Evolutionary conservation across 2,329 filamentous ascomycete species (phyloP), one percentile per base, ranked within the genome.

Genomic region (Gremmenia infestans): DNA sequence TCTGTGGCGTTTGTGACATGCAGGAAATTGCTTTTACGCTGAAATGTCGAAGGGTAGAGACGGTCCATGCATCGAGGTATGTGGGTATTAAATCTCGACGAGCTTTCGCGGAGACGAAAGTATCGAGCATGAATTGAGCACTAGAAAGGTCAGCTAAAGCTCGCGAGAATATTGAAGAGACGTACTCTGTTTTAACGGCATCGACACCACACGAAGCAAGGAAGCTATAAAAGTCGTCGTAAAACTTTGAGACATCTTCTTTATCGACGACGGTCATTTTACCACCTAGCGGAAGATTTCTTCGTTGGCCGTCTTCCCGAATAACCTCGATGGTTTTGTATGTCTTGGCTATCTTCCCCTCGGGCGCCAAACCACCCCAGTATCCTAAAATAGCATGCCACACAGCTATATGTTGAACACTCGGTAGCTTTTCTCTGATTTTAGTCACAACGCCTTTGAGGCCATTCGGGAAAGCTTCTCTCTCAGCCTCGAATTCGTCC

Each of bases 331-430:
- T 74, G 0, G 91, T 96, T 68, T 89, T 88, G 74, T 97, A 99
- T 0, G 79, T 80, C 61, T 85, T 77, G 0, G 88, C 88, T 49
- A 99, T 82, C 48, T 85, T 80, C 0, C 92, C 89, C 5, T 82
- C 73, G 0, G 88, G 85, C 0, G 89, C 83, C 11, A 99, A 85
- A 0, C 92, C 92, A 48, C 91, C 93, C 94, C 94, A 97, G 70
- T 96, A 96, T 2, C 92, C 78, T 32, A 88, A 71, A 0, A 97
- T 78, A 0, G 93, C 90, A 73, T 99, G 94, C 94, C 94, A 99
- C 0, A 97, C 93, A 11, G 89, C 90, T 50, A 97, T 81, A 64
- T 96, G 88, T 57, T 88, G 81, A 56, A 97, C 86, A 57, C 85
- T 82, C 0, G 85, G 85, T 65, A 92, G 82, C 15, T 78, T 79